Base-by-base conservation (phyloP, 192 early-diverging fungal genomes). In the Coemansia sp. region DNA sequence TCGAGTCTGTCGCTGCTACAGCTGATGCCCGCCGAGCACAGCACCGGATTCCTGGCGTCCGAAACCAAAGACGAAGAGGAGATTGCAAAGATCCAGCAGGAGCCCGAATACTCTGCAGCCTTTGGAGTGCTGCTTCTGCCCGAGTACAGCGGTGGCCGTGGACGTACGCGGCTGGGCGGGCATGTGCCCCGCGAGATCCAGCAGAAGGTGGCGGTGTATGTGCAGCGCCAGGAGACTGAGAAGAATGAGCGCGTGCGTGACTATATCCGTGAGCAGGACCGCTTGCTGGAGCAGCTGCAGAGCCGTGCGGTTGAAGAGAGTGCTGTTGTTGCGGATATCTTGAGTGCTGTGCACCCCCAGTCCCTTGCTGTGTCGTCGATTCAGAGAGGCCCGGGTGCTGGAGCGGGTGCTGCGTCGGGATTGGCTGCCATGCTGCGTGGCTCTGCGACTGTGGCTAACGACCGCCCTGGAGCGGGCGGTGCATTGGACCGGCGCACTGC, bases 361-460 rank as follows among this genome's bases (percentile, higher is more conserved):
- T 30, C 49, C 15, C 27, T 41, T 11, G 48, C 27, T 37, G 34
- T 29, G 2, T 11, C 41, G 3, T 40, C 54, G 14, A 34, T 28
- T 22, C 55, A 41, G 37, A 38, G 28, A 14, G 51, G 33, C 1
- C 26, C 48, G 22, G 38, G 24, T 8, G 69, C 52, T 26, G 51
- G 33, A 1, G 20, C 48, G 22, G 38, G 24, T 8, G 69, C 52
- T 26, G 36, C 58, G 42, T 74, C 71, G 19, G 71, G 71, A 7
- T 64, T 74, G 34, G 64, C 71, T 1, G 64, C 64, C 9, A 67
- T 74, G 64, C 71, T 74, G 23, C 55, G 64, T 2, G 59, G 63
- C 18, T 22, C 46, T 24, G 17, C 19, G 11, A 26, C 39, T 37
- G 51, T 13, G 28, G 28, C 20, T 11, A 23, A 33, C 47, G 30